A percentile compares a stretch with the other conserved stretches of the same genome.
These are phyloP conservation scores for Phalaenopsis hybrid DNA, from an alignment of 116 monocot genomes.

Conservation along the genomic window DNA sequence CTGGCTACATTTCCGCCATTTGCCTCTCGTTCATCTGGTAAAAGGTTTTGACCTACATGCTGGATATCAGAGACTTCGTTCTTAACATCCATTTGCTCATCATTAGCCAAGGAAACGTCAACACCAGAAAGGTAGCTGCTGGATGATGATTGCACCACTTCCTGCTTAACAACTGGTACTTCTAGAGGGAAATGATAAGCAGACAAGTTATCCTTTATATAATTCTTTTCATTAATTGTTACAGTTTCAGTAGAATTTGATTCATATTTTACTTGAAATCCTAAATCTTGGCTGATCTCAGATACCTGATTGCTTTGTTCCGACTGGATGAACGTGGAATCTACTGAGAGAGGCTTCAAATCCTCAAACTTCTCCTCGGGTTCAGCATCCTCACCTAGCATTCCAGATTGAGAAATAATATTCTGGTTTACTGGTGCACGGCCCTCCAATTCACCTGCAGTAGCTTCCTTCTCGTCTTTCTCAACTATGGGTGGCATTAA, in stretches of 20 bases:
- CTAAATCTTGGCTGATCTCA: conserved; percentile 81
- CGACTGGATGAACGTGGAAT: conserved; percentile 17
- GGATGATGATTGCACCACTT: conserved; percentile 61
- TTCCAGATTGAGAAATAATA: not conserved
- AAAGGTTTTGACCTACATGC: not conserved
- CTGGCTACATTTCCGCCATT: too few relatives aligned
- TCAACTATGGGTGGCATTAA: not conserved
- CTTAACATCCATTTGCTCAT: conserved; percentile 25
- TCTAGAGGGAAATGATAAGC: conserved; percentile 94
- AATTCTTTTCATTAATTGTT: conserved; percentile 84
- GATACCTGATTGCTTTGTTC: conserved; percentile 73
- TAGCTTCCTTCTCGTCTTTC: not conserved
- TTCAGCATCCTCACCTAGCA: not conserved
- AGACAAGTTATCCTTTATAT: conserved; percentile 93
- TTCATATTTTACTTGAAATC: conserved; percentile 74
- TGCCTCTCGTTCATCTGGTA: not conserved
- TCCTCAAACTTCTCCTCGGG: not conserved
- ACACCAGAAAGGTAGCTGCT: conserved; percentile 23
- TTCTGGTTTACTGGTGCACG: not conserved
- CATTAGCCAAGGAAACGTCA: not conserved
- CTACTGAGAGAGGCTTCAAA: conserved; percentile 10
- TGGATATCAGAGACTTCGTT: conserved; percentile 22
- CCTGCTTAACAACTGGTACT: conserved; percentile 79
- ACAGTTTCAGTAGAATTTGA: conserved; percentile 77
- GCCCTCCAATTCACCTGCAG: not conserved